Base-by-base conservation (phyloP, 2,329 filamentous ascomycete genomes). In the Penicillium sp. region DNA sequence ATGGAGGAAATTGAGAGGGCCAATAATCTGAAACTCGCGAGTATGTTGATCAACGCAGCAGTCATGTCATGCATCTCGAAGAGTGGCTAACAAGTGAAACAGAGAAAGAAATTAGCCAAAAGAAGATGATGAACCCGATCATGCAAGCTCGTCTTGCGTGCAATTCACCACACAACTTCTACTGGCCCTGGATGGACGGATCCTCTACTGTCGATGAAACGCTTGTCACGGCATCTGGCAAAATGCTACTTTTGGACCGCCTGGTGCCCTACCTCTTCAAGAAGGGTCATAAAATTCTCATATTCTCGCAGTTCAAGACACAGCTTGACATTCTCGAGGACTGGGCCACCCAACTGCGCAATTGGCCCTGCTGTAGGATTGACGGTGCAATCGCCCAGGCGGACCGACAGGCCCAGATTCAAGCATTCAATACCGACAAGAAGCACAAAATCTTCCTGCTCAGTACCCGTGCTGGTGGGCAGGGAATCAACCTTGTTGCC, bases 271-370 rank as follows among this genome's bases (percentile, higher is more conserved):
- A 77, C 2, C 77, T 98, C 0, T 85, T 98, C 49, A 56, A 73
- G 0, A 77, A 81, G 1, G 85, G 81, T 3, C 90, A 96, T 72
- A 97, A 97, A 63, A 85, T 97, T 27, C 80, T 98, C 39, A 89
- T 98, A 44, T 98, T 98, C 69, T 94, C 88, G 0, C 93, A 98
- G 63, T 98, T 98, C 73, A 94, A 90, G 49, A 95, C 86, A 0
- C 90, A 95, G 54, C 81, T 98, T 0, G 90, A 97, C 61, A 86
- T 98, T 2, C 75, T 98, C 0, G 83, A 94, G 53, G 86, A 91
- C 47, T 98, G 95, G 71, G 89, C 89, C 40, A 74, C 72, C 3
- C 79, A 83, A n/a, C 77, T 97, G 1, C 84, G 88, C 6, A 73
- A 76, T 1, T 96, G 89, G 88, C 80, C 83, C 1, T 79, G 86